These are phyloP conservation scores for Cutaneotrichosporon cavernicola DNA, from an alignment of 1,284 basidiomycete genomes.

Conservation along the genomic window DNA sequence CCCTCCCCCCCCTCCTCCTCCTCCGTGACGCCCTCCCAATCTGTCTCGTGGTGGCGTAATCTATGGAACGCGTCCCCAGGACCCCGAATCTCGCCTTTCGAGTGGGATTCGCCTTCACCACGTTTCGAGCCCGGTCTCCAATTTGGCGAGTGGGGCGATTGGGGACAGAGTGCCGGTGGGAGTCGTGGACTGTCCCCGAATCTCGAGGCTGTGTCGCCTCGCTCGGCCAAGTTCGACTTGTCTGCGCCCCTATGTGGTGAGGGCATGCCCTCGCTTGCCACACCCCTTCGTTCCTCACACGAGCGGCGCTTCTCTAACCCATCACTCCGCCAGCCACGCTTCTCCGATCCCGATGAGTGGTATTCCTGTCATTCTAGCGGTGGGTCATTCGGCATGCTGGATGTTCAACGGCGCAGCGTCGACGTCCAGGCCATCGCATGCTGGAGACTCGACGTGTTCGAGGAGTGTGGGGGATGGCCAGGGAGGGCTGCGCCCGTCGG, in stretches of 20 bases:
- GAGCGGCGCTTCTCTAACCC: too few relatives aligned
- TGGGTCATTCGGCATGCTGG: background rate
- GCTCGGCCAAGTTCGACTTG: too few relatives aligned
- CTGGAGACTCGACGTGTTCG: conserved; percentile 5
- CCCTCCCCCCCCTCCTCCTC: background rate
- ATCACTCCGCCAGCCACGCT: background rate
- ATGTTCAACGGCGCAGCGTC: background rate
- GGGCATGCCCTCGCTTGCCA: too few relatives aligned
- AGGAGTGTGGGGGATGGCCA: background rate
- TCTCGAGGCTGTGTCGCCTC: background rate
- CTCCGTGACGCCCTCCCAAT: background rate
- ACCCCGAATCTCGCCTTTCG: background rate
- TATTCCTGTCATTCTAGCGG: background rate
- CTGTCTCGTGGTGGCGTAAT: background rate
- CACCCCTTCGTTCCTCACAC: too few relatives aligned
- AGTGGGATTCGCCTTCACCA: background rate
- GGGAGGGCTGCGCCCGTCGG: background rate
- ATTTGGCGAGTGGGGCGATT: background rate
- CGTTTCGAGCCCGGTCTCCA: background rate
- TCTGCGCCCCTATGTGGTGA: background rate
- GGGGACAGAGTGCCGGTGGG: background rate
- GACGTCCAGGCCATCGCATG: background rate
- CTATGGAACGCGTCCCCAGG: background rate
- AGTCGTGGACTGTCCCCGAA: background rate
- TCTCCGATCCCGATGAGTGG: background rate